Evolutionary conservation across 78 protist genomes (phyloP), one percentile per base, ranked within the genome.

Genomic region (Tieghemostelium lacteum): DNA sequence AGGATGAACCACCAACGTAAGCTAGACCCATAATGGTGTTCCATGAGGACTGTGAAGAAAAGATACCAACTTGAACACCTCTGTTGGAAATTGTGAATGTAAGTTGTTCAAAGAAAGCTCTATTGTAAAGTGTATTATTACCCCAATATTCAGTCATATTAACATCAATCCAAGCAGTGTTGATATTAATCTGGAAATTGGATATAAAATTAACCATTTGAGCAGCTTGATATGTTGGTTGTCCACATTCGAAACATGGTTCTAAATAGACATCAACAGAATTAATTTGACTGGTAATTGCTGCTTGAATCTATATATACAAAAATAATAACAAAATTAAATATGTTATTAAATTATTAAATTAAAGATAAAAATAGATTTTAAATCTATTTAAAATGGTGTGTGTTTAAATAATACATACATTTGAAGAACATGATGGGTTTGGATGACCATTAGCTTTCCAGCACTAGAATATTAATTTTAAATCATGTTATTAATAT

Each of bases 91-190:
- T 31, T 36, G 45, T 75, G 7, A 20, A 3, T 17, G 65, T 22
- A 28, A 89, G 2, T n/a, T 33, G 52, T 22, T 76, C 12, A 19
- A 89, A 39, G 73, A 78, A 70, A 37, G 33, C 72, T 28, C 22
- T 33, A 37, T 87, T 87, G n/a, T 19, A 60, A 26, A n/a, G 49
- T 55, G 24, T n/a, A 10, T 63, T 22, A 69, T 16, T 33, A n/a
- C 52, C 10, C 75, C 80, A 58, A 42, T 65, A 87, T 22, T 19
- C 19, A 50, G n/a, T n/a, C n/a, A n/a, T n/a, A n/a, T n/a, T n/a
- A 65, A 91, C 54, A 45, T 91, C 95, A 4, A 88, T 40, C 95
- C 95, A 91, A 54, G 85, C 16, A 54, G 66, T 72, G 60, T 70
- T 75, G 8, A 54, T 45, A 19, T 62, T 17, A 2, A 40, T 45